Evolutionary conservation across 768 basidiomycete genomes (phyloP).

Genomic region (Exsudoporus frostii): DNA sequence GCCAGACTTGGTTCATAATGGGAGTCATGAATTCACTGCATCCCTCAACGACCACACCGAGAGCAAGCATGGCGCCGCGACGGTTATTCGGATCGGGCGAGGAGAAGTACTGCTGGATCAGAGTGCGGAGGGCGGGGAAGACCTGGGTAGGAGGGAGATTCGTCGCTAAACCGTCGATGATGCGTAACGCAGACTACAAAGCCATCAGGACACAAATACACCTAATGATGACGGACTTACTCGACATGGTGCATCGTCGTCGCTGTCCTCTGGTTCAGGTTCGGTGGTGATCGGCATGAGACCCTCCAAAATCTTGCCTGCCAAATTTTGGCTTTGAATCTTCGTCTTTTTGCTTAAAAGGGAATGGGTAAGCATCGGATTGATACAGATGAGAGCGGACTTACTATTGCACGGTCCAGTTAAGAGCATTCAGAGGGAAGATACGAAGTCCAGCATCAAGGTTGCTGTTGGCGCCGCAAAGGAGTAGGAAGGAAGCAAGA

Average conservation of each 20-base stretch:
- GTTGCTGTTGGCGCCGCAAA: constrained; percentile 72
- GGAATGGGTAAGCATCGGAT: not conserved
- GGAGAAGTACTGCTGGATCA: constrained; percentile 82
- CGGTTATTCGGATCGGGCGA: constrained; percentile 76
- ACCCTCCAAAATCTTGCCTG: constrained; percentile 80
- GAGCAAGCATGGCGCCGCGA: constrained; percentile 90
- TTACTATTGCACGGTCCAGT: constrained; percentile 96
- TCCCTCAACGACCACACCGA: constrained; percentile 95
- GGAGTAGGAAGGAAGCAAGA: constrained; percentile 84
- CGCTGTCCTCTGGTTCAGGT: constrained; percentile 88
- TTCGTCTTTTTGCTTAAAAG: constrained; percentile 87
- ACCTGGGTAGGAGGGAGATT: constrained; percentile 92
- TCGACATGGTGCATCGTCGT: constrained; percentile 89
- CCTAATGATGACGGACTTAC: constrained; percentile 43
- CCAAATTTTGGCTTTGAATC: constrained; percentile 82
- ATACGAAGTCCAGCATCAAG: constrained; percentile 81
- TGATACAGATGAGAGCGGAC: constrained; percentile 22
- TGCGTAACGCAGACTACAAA: constrained; percentile 82
- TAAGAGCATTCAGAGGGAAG: constrained; percentile 87
- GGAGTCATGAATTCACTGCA: constrained; percentile 98
- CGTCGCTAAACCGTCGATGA: constrained; percentile 89
- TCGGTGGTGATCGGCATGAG: constrained; percentile 94
- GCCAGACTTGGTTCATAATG: constrained; percentile 89
- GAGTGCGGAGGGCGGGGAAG: constrained; percentile 83
- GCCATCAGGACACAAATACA: constrained; percentile 6